Evolutionary conservation across 75 land plant genomes (phyloP).

Genomic region (Isoetes taiwanensis): DNA sequence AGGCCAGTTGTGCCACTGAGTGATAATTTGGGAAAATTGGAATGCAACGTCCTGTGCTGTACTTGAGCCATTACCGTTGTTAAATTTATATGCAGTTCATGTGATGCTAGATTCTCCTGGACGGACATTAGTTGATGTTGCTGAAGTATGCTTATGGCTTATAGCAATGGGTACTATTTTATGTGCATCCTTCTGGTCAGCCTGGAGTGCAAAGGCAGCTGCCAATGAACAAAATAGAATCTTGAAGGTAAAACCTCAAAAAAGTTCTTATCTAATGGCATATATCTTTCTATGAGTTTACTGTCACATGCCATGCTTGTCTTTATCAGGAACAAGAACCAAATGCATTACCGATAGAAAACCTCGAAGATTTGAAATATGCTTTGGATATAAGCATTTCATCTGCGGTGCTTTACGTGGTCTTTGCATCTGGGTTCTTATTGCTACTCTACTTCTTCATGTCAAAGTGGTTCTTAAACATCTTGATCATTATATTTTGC

Average conservation of each 20-base stretch:
- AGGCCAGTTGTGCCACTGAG: too few species aligned
- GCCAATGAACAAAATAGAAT: neutral
- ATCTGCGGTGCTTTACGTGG: neutral
- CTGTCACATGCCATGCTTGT: neutral
- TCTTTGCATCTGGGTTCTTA: conserved; percentile 1
- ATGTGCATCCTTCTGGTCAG: conserved; percentile 5
- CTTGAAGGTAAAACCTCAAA: neutral
- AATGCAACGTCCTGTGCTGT: too few species aligned
- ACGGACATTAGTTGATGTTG: neutral
- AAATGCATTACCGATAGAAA: neutral
- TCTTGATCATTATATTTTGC: neutral
- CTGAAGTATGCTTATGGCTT: conserved; percentile 4
- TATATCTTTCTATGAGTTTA: neutral
- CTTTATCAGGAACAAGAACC: neutral
- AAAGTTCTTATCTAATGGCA: neutral
- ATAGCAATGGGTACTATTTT: conserved; percentile 7
- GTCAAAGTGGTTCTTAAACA: conserved; percentile 1
- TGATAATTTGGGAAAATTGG: too few species aligned
- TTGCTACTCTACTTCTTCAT: neutral
- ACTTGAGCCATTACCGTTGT: too few species aligned
- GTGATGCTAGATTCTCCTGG: conserved; percentile 6
- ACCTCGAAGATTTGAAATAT: neutral
- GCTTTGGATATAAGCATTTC: neutral
- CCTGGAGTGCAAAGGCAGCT: neutral
- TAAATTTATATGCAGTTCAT: neutral